Percentiles rank a stretch among this genome's conserved stretches.
Conservation (phyloP, 352 stramenopile species). For the Globisporangium nagaii region DNA sequence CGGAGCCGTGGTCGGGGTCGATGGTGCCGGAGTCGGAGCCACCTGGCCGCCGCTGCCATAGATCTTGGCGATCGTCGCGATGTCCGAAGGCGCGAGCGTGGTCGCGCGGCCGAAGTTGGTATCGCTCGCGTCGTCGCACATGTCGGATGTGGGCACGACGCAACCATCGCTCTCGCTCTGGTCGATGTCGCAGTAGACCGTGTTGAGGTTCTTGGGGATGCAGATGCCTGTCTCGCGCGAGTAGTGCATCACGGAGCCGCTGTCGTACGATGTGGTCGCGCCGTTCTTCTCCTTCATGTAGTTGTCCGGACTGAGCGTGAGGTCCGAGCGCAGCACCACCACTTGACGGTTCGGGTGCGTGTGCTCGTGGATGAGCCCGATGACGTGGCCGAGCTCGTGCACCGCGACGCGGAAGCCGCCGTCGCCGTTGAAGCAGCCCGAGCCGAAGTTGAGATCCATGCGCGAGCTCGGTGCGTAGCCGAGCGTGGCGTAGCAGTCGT, state of each 20-base stretch:
- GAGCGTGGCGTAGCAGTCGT: slow-evolving; percentile 36
- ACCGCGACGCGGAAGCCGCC: slow-evolving; percentile 29
- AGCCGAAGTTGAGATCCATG: slow-evolving; percentile 42
- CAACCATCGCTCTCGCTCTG: slow-evolving; percentile 19
- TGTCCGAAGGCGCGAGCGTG: slow-evolving; percentile 12
- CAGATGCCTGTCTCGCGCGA: slow-evolving; percentile 32
- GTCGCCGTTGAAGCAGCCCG: slow-evolving; percentile 35
- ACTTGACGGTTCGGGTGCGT: slow-evolving; percentile 40
- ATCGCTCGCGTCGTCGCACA: slow-evolving; percentile 9
- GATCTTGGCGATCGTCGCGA: slow-evolving; percentile 17
- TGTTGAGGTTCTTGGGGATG: slow-evolving; percentile 21
- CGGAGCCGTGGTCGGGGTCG: neutral
- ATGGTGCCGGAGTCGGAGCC: neutral
- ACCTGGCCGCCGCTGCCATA: slow-evolving; percentile 9
- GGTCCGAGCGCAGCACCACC: slow-evolving; percentile 29
- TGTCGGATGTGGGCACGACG: slow-evolving; percentile 14
- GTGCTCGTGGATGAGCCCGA: slow-evolving; percentile 44
- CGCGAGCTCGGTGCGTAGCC: slow-evolving; percentile 28
- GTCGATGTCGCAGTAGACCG: slow-evolving; percentile 33
- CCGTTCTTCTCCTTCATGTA: slow-evolving; percentile 31
- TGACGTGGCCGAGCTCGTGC: slow-evolving; percentile 37
- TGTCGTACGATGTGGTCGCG: slow-evolving; percentile 25
- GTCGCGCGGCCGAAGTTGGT: slow-evolving; percentile 6
- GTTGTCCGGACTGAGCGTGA: slow-evolving; percentile 46
- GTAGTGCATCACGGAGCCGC: slow-evolving; percentile 45